Percentiles rank a stretch among this genome's conserved stretches.
These are phyloP conservation scores for Sporothrix brunneoviolacea DNA, from an alignment of 2,329 filamentous ascomycete genomes.

Conservation along the genomic window DNA sequence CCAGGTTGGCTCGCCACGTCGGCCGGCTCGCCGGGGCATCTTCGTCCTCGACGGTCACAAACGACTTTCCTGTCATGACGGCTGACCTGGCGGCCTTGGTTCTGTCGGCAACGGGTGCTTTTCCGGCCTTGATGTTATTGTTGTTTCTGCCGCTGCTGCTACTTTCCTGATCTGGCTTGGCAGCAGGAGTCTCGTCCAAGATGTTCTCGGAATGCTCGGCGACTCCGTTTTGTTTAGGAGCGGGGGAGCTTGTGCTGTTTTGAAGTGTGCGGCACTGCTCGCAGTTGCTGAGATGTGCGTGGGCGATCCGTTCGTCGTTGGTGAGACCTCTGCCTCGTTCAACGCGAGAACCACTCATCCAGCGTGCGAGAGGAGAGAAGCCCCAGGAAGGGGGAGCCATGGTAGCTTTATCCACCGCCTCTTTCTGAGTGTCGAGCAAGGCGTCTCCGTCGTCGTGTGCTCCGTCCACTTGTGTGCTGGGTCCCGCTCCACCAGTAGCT, in stretches of 20 bases:
- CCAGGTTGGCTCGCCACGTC: slow-evolving; percentile 47
- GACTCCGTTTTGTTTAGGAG: slow-evolving; percentile 2
- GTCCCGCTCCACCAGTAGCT: not conserved
- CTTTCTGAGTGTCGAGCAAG: not conserved
- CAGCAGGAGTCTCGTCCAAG: not conserved
- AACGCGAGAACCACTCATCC: slow-evolving; percentile 11
- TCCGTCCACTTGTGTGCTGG: not conserved
- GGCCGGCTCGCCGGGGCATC: slow-evolving; percentile 24
- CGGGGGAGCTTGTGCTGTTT: not conserved
- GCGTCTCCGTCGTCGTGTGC: not conserved
- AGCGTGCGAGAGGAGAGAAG: slow-evolving; percentile 16
- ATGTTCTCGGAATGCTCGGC: not conserved
- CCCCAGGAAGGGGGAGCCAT: slow-evolving; percentile 8
- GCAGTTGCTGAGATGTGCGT: slow-evolving; percentile 37
- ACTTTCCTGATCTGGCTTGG: no score
- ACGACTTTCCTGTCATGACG: slow-evolving; percentile 20
- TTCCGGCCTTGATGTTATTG: not conserved
- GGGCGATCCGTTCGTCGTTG: slow-evolving; percentile 10
- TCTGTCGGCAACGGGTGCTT: not conserved
- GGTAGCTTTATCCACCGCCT: not conserved
- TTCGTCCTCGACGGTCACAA: slow-evolving; percentile 31
- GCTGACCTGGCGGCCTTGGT: not conserved
- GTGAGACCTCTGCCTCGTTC: not conserved
- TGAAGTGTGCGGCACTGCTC: slow-evolving; percentile 33
- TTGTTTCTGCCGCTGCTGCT: not conserved